These are phyloP conservation scores for Calophaca sinica DNA, from an alignment of 306 rosid genomes.

Conservation along the genomic window DNA sequence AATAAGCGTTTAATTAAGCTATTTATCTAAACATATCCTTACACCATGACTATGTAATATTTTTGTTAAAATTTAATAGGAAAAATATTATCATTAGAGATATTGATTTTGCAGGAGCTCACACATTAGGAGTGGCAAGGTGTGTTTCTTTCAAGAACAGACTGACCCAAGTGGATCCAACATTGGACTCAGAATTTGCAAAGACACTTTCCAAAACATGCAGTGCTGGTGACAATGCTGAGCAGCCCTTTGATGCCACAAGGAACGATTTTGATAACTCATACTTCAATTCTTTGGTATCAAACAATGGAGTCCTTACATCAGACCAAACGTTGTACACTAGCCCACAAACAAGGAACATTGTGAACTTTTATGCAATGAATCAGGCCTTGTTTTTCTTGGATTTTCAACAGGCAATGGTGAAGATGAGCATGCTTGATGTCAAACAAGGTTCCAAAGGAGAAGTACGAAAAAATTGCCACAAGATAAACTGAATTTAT, in stretches of 20 bases:
- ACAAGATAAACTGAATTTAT: slow-evolving; percentile 53
- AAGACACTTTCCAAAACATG: slow-evolving; percentile 65
- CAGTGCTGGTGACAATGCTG: slow-evolving; percentile 61
- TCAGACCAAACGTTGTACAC: slow-evolving; percentile 71
- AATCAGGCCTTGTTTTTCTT: slow-evolving; percentile 78
- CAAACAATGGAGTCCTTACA: slow-evolving; percentile 63
- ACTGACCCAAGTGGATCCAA: slow-evolving; percentile 49
- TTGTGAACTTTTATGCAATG: slow-evolving; percentile 67
- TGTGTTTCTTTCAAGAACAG: slow-evolving; percentile 74
- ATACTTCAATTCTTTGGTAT: slow-evolving; percentile 59
- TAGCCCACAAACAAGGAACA: slow-evolving; percentile 54
- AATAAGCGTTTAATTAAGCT: no score
- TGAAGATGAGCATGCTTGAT: slow-evolving; percentile 76
- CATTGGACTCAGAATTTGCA: slow-evolving; percentile 62
- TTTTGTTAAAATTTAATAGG: not conserved
- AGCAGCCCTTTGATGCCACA: slow-evolving; percentile 72
- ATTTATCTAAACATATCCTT: no score
- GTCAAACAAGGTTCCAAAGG: slow-evolving; percentile 67
- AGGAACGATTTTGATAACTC: slow-evolving; percentile 66
- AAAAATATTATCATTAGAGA: not conserved
- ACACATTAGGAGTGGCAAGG: slow-evolving; percentile 84
- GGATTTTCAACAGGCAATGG: slow-evolving; percentile 73
- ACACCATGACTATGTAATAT: no score
- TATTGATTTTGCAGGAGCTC: slow-evolving; percentile 63
- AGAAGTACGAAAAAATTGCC: slow-evolving; percentile 69